Conservation (phyloP, 176 grass and related monocot species). For the Pontederia paniculata region DNA sequence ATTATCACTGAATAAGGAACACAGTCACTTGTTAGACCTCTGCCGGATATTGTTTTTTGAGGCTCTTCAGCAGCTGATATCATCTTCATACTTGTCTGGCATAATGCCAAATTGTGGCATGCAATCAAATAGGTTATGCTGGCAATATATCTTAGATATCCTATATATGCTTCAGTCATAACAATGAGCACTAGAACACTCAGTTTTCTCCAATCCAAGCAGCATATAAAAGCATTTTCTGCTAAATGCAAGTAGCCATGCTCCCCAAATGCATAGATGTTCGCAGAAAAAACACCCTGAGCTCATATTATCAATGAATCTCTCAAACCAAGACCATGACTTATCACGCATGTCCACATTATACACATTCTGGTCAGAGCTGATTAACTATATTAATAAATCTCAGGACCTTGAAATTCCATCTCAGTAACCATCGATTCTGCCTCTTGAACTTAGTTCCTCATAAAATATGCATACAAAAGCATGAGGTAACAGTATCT, state of each 20-base stretch:
- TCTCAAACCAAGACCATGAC: constrained; percentile 77
- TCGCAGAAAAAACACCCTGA: constrained; percentile 60
- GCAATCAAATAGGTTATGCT: constrained; percentile 57
- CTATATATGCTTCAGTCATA: constrained; percentile 89
- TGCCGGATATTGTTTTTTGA: constrained; percentile 39
- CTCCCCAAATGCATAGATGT: constrained; percentile 81
- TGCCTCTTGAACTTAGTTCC: constrained; percentile 47
- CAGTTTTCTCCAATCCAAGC: constrained; percentile 49
- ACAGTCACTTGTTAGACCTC: constrained; percentile 37
- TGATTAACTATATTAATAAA: constrained; percentile 84
- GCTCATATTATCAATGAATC: constrained; percentile 38
- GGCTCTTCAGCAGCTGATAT: constrained; percentile 39
- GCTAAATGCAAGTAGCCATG: constrained; percentile 44
- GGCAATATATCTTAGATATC: constrained; percentile 40
- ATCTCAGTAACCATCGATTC: constrained; percentile 71
- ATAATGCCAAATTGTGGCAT: constrained; percentile 53
- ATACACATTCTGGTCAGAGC: constrained; percentile 84
- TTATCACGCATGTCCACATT: constrained; percentile 51
- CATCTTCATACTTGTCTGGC: constrained; percentile 64
- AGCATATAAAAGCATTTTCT: constrained; percentile 61
- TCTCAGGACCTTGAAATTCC: constrained; percentile 32
- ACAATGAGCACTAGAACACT: constrained; percentile 71
- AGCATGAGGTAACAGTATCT: constrained; percentile 60
- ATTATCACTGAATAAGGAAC: constrained; percentile 63
- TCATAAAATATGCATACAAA: constrained; percentile 61